Evolutionary conservation across 1,284 basidiomycete species (phyloP), one percentile per base, ranked within the genome.

Genomic region (Blastosporella zonata): DNA sequence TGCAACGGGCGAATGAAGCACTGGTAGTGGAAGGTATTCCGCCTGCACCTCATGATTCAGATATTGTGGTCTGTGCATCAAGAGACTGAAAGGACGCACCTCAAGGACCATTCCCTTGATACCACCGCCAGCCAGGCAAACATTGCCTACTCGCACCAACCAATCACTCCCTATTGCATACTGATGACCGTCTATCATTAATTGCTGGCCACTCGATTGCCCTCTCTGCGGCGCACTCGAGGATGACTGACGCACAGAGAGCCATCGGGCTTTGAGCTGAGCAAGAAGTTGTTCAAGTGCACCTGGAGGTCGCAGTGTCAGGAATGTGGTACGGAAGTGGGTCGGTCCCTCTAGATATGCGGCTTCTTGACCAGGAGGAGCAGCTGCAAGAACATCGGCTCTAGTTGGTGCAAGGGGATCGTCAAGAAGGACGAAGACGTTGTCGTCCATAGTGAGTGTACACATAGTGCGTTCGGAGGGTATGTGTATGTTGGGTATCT

Each of bases 71-170:
- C 7, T 7, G 12, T 3, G 29, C 7, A 49, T 46, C 28, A 52
- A 39, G 15, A 21, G 2, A 23, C 9, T 33, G 45, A 3, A n/a
- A 25, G 8, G 20, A 37, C 62, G 68, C 37, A 86, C 87, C 80
- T 90, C 87, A 15, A 90, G 67, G 27, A 90, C 69, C 83, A 90
- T 87, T 15, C 87, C 88, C 59, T 82, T 87, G 2, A 85, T 71
- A 3, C 77, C 78, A 27, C 87, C 85, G 15, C 87, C 86, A 18
- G 84, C 76, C 17, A 88, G 68, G 44, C 80, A 74, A 17, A 90
- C 87, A 62, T 87, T 87, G 7, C 88, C 87, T 31, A 81, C 79
- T 20, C 87, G 75, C n/a, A 90, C 82, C 13, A 88, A 67, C 84
- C 88, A 90, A 61, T 90, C 87, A 38, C 70, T 82, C 1, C 88